Percentiles rank a stretch among this genome's conserved stretches.
These are phyloP conservation scores for Hericium alpestre DNA, from an alignment of 768 basidiomycete species.

Conservation along the genomic window DNA sequence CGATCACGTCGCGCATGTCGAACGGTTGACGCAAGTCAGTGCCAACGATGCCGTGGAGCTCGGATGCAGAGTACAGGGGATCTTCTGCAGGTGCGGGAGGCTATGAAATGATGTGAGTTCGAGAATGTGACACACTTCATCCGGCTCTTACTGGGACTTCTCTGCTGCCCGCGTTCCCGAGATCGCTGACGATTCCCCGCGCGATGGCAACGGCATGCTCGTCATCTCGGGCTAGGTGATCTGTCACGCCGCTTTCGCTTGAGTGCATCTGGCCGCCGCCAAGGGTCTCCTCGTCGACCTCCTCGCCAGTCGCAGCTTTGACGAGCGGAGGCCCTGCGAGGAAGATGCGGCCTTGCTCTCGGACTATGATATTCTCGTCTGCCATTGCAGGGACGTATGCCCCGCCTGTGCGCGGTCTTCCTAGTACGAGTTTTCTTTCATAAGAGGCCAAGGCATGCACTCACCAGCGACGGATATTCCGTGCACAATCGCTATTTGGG, in stretches of 20 bases:
- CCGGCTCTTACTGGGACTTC: slow-evolving; percentile 34
- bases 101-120: slow-evolving; percentile 17
- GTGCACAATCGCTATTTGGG: slow-evolving; percentile 88
- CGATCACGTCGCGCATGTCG: slow-evolving; percentile 91
- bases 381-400: slow-evolving; percentile 97
- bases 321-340: slow-evolving; percentile 91
- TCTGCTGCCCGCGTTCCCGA: slow-evolving; percentile 51
- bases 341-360: slow-evolving; percentile 88
- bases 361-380: slow-evolving; percentile 85
- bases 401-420: slow-evolving; percentile 25
- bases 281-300: slow-evolving; percentile 84
- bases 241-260: slow-evolving; percentile 82
- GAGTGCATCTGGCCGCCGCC: slow-evolving; percentile 91
- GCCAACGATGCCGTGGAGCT: slow-evolving; percentile 86
- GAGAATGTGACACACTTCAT: slow-evolving; percentile 2
- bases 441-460: not conserved
- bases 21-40: slow-evolving; percentile 82
- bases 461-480: slow-evolving; percentile 88
- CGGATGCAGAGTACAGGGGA: slow-evolving; percentile 70
- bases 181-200: slow-evolving; percentile 64
- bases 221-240: slow-evolving; percentile 78
- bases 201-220: slow-evolving; percentile 78
- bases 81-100: slow-evolving; percentile 51
- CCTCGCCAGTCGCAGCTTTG: slow-evolving; percentile 89
- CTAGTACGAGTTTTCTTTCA: not conserved